Base-by-base conservation (phyloP, 345 rosid genomes). In the Arabidopsis arenosa region DNA sequence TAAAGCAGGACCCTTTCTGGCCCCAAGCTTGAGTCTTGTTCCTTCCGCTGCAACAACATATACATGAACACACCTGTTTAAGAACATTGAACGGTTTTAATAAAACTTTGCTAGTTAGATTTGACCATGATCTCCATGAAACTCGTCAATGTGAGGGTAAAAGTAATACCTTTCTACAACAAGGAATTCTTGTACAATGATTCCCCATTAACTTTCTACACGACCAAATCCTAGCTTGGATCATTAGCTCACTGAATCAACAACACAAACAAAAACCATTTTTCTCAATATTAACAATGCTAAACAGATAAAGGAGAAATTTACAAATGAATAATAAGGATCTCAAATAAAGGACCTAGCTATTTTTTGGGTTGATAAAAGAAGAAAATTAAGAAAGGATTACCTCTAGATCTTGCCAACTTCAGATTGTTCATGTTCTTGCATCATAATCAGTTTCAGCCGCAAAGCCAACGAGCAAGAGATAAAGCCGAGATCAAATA, bases 201-300 rank as follows among this genome's bases (percentile, higher is more conserved):
- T 84, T 82, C 52, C 88, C 85, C 88, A 86, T 86, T 64, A 40
- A 66, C 55, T 33, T 45, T 44, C 40, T 58, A 55, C 68, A 73
- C 68, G 9, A 68, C 26, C 68, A 35, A 64, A 54, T 60, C 49
- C 69, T 15, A 66, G 56, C 66, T 79, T 62, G 70, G 56, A 49
- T 28, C 80, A 53, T 68, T 56, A 74, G 81, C 71, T 68, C 78
- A 55, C 83, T 80, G 56, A 78, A 17, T 41, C 63, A 45, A 63
- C 58, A 70, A n/a, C 39, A 68, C 68, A 68, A 75, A 59, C 15
- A 43, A n/a, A 55, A 17, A 17, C 21, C 21, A 17, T 5, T 32
- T 63, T 39, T 32, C 35, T 35, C 30, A 14, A 43, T 74, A n/a
- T 44, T 35, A 49, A 41, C 21, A 40, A 49, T 17, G 6, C 1